Conservation (phyloP, 108 stramenopile genomes). For the Stephanodiscus triporus region DNA sequence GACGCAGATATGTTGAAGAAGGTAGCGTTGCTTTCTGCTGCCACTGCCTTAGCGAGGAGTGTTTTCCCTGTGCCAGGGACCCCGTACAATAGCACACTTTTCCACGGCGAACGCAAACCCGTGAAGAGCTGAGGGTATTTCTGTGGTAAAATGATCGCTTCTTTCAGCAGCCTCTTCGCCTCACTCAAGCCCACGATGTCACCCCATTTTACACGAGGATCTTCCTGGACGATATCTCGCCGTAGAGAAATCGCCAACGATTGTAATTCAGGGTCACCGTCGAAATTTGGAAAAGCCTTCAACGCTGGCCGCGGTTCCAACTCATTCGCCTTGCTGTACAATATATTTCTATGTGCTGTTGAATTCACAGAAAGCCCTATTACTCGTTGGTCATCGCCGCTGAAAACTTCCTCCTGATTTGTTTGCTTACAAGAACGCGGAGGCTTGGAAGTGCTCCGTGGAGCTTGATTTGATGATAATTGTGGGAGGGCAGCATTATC, state of each 20-base stretch:
- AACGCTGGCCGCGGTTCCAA: conserved; percentile 12
- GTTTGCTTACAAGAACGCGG: conserved; percentile 13
- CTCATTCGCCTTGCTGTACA: background rate
- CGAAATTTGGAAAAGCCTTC: conserved; percentile 60
- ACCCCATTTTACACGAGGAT: conserved; percentile 49
- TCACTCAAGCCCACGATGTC: conserved; percentile 55
- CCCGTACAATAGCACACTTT: conserved; percentile 78
- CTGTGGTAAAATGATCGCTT: conserved; percentile 71
- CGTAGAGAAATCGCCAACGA: conserved; percentile 51
- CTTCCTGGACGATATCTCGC: conserved; percentile 59
- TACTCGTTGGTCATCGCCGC: background rate
- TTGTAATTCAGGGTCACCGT: conserved; percentile 57
- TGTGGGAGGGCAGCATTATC: conserved; percentile 10
- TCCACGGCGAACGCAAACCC: conserved; percentile 73
- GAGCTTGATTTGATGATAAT: conserved; percentile 9
- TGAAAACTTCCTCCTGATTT: conserved; percentile 20
- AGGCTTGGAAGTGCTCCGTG: background rate
- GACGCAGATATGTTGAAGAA: conserved; percentile 75
- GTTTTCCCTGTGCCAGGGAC: conserved; percentile 87
- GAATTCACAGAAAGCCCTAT: conserved; percentile 28
- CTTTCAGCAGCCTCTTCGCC: conserved; percentile 65
- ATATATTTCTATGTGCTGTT: background rate
- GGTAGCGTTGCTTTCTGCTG: conserved; percentile 68
- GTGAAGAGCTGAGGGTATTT: conserved; percentile 74
- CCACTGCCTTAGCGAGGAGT: conserved; percentile 84